Evolutionary conservation across 2,329 filamentous ascomycete species (phyloP), one percentile per base, ranked within the genome.

Genomic region (Fusarium haematococcum): DNA sequence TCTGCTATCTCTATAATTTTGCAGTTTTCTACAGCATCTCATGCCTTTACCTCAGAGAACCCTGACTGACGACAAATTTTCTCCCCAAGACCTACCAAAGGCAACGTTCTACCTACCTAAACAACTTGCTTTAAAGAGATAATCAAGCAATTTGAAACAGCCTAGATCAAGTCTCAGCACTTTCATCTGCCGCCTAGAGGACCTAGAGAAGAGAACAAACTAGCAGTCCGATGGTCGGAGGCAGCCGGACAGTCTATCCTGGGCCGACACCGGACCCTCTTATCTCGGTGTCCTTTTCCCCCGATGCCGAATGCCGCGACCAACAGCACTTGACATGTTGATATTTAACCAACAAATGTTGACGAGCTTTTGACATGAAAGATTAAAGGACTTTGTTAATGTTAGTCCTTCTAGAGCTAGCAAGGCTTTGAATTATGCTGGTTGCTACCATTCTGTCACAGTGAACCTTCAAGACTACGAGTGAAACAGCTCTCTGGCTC

Each of bases 141-240:
- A 30, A 6, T 2, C 0, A 2, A 9, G 10, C 5, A 5, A 11
- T 18, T 7, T 0, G 6, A 50, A 30, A 30, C 11, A 5, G 0
- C 5, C 5, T 11, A 27, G 8, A 27, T 23, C 1, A 6, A 50
- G 45, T 3, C 11, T 4, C 14, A 25, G 5, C 2, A 50, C 16
- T 30, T 30, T 4, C 3, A 30, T 50, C 45, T 16, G 11, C 41
- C 9, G 2, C 16, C 2, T n/a, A 1, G 23, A 50, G 45, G 8
- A 25, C 45, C 5, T 11, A 9, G 27, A 7, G 7, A 50, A 48
- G 20, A 8, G 14, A 27, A 10, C 2, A 50, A 6, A 13, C 23
- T 6, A 5, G 16, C 2, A 50, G 45, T 50, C 27, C 27, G 50
- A 54, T n/a, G 18, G 18, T 14, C 27, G 50, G 50, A 54, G 50